A percentile compares a stretch with the other conserved stretches of the same genome.
phyloP scores from a whole-genome alignment of 2,329 filamentous ascomycete genomes.

The Tetracladium maxilliforme region DNA sequence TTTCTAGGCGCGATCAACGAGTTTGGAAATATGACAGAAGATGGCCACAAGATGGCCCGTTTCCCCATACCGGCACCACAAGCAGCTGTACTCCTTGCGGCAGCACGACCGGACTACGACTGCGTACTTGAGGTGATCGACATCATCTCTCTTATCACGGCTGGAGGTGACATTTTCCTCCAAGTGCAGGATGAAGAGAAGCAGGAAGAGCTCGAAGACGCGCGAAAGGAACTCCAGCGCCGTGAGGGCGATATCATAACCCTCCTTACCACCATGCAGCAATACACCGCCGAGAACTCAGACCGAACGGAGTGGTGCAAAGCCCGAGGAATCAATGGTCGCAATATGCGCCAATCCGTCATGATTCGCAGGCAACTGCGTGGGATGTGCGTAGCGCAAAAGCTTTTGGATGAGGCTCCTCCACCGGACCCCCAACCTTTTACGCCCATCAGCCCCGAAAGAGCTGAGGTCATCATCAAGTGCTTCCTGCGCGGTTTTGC shows the following conservation, averaged over 20 bases:
- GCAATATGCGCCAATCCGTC: slow-evolving; percentile 47
- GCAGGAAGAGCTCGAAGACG: slow-evolving; percentile 34
- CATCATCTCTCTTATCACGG: slow-evolving; percentile 52
- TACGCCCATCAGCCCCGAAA: slow-evolving; percentile 34
- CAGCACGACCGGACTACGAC: slow-evolving; percentile 52
- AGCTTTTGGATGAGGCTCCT: slow-evolving; percentile 26
- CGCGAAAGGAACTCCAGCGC: slow-evolving; percentile 40
- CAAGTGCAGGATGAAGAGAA: slow-evolving; percentile 42
- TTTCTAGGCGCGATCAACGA: slow-evolving; percentile 53
- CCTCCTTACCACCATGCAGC: slow-evolving; percentile 47
- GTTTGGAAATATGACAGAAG: slow-evolving; percentile 55
- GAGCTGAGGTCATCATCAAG: slow-evolving; percentile 36
- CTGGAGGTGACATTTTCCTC: slow-evolving; percentile 47
- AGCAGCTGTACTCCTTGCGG: slow-evolving; percentile 70
- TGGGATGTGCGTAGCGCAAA: slow-evolving; percentile 35
- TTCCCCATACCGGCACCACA: slow-evolving; percentile 73
- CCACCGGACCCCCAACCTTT: slow-evolving; percentile 40
- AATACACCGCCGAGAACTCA: slow-evolving; percentile 39
- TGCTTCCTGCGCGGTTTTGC: slow-evolving; percentile 50
- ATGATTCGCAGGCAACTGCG: slow-evolving; percentile 48
- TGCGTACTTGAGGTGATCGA: slow-evolving; percentile 78
- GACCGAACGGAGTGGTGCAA: slow-evolving; percentile 40
- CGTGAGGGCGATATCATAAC: slow-evolving; percentile 53
- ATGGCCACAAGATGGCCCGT: slow-evolving; percentile 64
- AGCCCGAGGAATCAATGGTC: slow-evolving; percentile 36